phyloP scores from a whole-genome alignment of 2,329 filamentous ascomycete species.

The Xylariaceae sp. region DNA sequence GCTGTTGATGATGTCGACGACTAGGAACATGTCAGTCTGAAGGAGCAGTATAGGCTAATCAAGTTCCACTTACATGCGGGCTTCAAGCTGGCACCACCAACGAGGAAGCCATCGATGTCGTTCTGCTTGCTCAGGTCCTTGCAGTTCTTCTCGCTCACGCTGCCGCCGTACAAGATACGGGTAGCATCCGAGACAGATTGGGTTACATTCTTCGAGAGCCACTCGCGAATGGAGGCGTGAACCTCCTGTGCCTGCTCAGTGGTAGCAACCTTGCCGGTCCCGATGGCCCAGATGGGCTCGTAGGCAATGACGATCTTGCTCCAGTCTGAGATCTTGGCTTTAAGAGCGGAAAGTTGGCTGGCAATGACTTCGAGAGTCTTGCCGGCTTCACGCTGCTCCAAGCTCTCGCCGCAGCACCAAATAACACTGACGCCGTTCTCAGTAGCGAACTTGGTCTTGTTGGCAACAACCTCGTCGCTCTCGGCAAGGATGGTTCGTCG shows the following conservation, averaged over 20 bases:
- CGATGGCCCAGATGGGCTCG: constrained; percentile 96
- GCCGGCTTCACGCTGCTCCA: constrained; percentile 83
- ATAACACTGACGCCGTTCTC: constrained; percentile 87
- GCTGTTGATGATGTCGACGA: constrained; percentile 58
- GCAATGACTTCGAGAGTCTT: constrained; percentile 86
- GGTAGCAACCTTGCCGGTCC: constrained; percentile 89
- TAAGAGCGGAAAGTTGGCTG: constrained; percentile 77
- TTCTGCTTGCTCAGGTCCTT: constrained; percentile 83
- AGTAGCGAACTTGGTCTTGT: constrained; percentile 90
- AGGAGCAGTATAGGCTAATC: too few species aligned
- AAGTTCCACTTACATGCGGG: constrained; percentile 68
- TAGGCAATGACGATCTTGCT: constrained; percentile 93
- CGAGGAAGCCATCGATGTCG: constrained; percentile 97
- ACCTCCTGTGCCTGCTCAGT: constrained; percentile 91
- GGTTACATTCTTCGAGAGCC: constrained; percentile 75
- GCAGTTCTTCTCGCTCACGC: constrained; percentile 98
- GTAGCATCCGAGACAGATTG: constrained; percentile 77
- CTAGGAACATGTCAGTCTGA: constrained; percentile 25
- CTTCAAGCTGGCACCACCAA: constrained; percentile 95
- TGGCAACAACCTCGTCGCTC: constrained; percentile 77
- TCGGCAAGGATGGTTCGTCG: constrained; percentile 86
- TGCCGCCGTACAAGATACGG: constrained; percentile 93
- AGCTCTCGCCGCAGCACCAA: constrained; percentile 93
- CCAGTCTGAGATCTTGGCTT: constrained; percentile 78
- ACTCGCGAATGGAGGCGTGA: constrained; percentile 85